A percentile compares a stretch with the other conserved stretches of the same genome.
These are phyloP conservation scores for Periglandula ipomoeae DNA, from an alignment of 2,329 filamentous ascomycete species.

Conservation along the genomic window DNA sequence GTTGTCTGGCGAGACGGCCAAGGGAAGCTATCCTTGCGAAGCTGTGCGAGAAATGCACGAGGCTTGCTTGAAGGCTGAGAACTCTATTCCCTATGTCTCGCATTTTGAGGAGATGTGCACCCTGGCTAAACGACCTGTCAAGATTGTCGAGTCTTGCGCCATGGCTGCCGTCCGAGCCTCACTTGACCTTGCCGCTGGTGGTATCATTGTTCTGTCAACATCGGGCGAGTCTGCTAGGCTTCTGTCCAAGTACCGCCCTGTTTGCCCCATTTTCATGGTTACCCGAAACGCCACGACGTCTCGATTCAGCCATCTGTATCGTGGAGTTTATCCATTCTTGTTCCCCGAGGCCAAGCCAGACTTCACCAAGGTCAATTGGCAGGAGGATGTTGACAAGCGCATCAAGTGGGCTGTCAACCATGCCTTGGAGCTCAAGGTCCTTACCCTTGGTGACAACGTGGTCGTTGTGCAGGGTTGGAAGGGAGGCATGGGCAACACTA, in stretches of 20 bases:
- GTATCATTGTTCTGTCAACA: conserved; percentile 92
- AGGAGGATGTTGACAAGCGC: conserved; percentile 95
- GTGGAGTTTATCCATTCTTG: conserved; percentile 94
- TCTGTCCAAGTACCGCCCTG: conserved; percentile 95
- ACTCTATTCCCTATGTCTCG: conserved; percentile 92
- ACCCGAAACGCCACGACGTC: conserved; percentile 78
- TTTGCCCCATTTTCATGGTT: conserved; percentile 99
- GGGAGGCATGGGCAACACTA: conserved; percentile 86
- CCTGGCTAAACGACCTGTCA: conserved; percentile 72
- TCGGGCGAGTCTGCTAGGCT: conserved; percentile 92
- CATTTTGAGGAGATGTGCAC: conserved; percentile 93
- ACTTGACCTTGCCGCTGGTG: conserved; percentile 91
- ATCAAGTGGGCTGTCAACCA: conserved; percentile 94
- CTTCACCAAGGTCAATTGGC: conserved; percentile 89
- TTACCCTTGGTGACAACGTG: conserved; percentile 63
- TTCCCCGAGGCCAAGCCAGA: conserved; percentile 92
- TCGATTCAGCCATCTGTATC: conserved; percentile 90
- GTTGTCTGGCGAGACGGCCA: conserved; percentile 98
- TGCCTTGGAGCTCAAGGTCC: conserved; percentile 72
- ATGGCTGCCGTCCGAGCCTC: conserved; percentile 96
- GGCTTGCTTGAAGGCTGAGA: conserved; percentile 92
- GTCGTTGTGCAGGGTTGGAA: conserved; percentile 87
- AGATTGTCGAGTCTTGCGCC: conserved; percentile 85
- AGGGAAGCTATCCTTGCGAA: conserved; percentile 88
- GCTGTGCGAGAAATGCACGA: conserved; percentile 97